Conservation (phyloP, 2,329 filamentous ascomycete species). For the Rhynchosporium secalis region DNA sequence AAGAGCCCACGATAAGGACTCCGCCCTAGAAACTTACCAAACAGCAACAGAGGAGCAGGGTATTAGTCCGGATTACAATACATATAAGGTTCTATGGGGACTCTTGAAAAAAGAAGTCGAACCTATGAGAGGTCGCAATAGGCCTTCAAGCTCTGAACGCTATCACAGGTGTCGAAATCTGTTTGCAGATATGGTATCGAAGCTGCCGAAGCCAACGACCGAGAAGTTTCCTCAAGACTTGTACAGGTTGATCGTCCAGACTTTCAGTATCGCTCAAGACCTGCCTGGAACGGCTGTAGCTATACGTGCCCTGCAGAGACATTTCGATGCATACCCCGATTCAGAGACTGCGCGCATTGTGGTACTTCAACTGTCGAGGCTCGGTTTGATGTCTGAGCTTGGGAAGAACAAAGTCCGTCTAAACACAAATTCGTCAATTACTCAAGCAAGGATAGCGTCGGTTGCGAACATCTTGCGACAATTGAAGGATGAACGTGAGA, state of each 20-base stretch:
- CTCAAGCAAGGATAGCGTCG: conserved; percentile 46
- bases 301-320: conserved; percentile 46
- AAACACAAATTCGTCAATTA: conserved; percentile 42
- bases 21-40: conserved; percentile 35
- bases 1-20: conserved; percentile 24
- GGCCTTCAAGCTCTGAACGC: conserved; percentile 1
- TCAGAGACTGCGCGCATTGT: conserved; percentile 49
- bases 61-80: conserved; percentile 36
- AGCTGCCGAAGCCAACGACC: conserved; percentile 37
- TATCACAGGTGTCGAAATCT: conserved; percentile 35
- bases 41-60: conserved; percentile 24
- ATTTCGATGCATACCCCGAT: conserved; percentile 48
- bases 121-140: conserved; percentile 17
- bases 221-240: conserved; percentile 48
- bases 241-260: conserved; percentile 53
- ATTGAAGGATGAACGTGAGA: conserved; percentile 40
- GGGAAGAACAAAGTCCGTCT: conserved; percentile 40
- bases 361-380: conserved; percentile 49
- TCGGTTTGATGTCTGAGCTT: conserved; percentile 38
- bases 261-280: conserved; percentile 52
- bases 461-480: conserved; percentile 47
- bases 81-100: conserved; percentile 38
- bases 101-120: conserved; percentile 33
- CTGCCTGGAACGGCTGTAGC: conserved; percentile 50
- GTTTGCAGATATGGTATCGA: conserved; percentile 51